Base-by-base conservation (phyloP, 768 basidiomycete species). In the Termitomyces sp. region DNA sequence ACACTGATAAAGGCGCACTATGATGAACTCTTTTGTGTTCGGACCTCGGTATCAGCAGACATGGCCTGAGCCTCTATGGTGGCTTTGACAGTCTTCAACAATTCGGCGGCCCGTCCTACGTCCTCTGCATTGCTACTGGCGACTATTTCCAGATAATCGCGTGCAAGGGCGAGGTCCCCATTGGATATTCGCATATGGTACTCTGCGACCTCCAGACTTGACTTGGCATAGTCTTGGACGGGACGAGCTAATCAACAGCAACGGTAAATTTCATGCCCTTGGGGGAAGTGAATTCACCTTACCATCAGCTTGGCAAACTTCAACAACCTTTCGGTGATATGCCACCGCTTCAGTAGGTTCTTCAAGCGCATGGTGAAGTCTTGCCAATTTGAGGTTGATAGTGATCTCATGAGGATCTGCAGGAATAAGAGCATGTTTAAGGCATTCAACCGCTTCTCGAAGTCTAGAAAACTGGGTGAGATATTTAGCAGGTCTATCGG, bases 401-500 rank as follows among this genome's bases (percentile, higher is more conserved):
- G 76, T 79, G 37, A 81, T 88, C 67, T 94, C 90, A 58, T 85
- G 81, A 3, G 87, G 80, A 69, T 90, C 89, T 27, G 88, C 88
- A 54, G 88, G 83, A 57, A 88, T 83, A 53, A 98, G 77, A 12
- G 96, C 95, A 40, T 94, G 89, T 62, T 92, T 91, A 60, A 92
- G 85, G 65, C 94, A 93, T 67, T 94, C 88, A 43, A 95, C 86
- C 16, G 97, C 94, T 70, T 98, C 95, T 57, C 86, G 80, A 45
- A 81, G 78, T 68, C 96, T 96, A 64, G 27, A 52, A 56, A 52
- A 48, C 54, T 34, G 8, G 11, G 21, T 50, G 25, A 30, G n/a
- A 30, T 21, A 39, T 21, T 34, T 25, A 27, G 8, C 17, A 43
- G 45, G 45, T 11, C 12, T 40, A 21, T 9, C 25, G 41, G 42